Evolutionary conservation across 345 rosid species (phyloP).

Genomic region (Syzygium oleosum): DNA sequence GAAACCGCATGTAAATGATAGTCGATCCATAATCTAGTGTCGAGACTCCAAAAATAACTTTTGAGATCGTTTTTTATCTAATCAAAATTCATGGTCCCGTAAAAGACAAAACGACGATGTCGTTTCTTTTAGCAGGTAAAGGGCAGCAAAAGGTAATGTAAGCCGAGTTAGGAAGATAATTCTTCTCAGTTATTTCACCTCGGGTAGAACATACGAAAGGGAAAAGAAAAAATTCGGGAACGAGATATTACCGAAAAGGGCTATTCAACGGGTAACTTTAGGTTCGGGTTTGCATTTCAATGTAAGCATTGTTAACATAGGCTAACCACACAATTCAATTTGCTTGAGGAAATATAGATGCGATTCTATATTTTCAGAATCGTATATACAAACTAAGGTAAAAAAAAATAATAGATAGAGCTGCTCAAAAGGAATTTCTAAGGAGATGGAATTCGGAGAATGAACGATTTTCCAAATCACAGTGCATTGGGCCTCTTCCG

Average conservation of each 20-base stretch:
- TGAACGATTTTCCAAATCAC: not conserved
- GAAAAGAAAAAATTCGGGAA: accelerated
- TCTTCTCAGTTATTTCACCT: not conserved
- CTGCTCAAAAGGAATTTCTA: not conserved
- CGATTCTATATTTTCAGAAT: not conserved
- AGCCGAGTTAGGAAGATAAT: not conserved
- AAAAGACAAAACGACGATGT: not conserved
- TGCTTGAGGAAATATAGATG: not conserved
- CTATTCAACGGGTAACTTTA: not conserved
- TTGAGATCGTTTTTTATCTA: accelerated
- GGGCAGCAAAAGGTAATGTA: accelerated
- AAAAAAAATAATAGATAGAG: not conserved
- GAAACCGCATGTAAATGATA: accelerated
- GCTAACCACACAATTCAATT: not conserved
- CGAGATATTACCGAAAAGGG: accelerated
- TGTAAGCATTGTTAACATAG: not conserved
- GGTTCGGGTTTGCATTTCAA: accelerated
- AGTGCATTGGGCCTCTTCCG: not conserved
- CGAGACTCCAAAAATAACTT: accelerated
- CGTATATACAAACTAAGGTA: not conserved
- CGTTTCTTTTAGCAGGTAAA: not conserved
- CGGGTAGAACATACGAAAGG: accelerated
- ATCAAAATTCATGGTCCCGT: accelerated
- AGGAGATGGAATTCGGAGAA: not conserved
- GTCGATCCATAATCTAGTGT: accelerated